Evolutionary conservation across 192 early-diverging fungal species (phyloP), one percentile per base, ranked within the genome.

Genomic region (Umbelopsis sp.): DNA sequence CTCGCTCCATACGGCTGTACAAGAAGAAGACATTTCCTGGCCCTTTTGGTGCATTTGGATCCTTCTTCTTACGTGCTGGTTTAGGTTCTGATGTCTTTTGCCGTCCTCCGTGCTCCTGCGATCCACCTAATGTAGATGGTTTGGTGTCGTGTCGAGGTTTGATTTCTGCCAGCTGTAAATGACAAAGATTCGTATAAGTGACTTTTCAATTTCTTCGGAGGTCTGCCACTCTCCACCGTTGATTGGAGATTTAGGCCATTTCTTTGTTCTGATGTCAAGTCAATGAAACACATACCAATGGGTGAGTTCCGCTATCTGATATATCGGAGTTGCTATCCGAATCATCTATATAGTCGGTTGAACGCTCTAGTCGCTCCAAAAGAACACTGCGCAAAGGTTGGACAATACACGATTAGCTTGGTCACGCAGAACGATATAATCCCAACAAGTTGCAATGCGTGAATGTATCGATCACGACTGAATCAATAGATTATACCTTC

Each of bases 1-100:
- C 76, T 11, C 82, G 73, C 66, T 83, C 75, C 54, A 73, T 53
- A 43, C 80, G 72, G 34, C 82, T 81, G 45, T 80, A 83, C 9
- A 78, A 47, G 44, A 78, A 81, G 62, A 83, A 80, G 17, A 78
- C 82, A 41, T 80, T 80, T 29, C 74, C 71, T 6, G 82, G 82
- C 12, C 79, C 65, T 45, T 83, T 83, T n/a, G 82, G 82, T 24
- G 79, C 79, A 66, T 78, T 80, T 17, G 79, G 82, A 69, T 83
- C 82, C 54, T 72, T 80, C 38, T 76, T 73, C 59, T 71, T 77
- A 17, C 75, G 75, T 66, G 71, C 72, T 34, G 75, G 68, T 44
- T 77, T 72, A 21, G 66, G 43, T 16, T 62, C 56, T 32, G 56
- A 29, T n/a, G 10, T 31, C n/a, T 62, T 62, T 62, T 36, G 56